Conservation (phyloP, 805 yeast species). For the Barnettozyma sp. region DNA sequence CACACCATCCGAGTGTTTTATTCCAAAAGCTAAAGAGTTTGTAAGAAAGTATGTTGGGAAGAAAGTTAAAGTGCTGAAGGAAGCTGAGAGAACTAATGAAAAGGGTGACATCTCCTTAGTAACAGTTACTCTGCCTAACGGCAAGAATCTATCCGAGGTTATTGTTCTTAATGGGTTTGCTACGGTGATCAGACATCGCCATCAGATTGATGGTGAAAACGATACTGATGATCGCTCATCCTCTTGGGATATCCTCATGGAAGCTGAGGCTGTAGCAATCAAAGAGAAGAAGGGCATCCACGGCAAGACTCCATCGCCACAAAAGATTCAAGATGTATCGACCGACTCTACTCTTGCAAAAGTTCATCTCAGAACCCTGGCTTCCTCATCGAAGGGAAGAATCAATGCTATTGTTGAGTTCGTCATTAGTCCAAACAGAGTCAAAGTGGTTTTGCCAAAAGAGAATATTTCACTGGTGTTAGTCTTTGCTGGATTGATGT, state of each 20-base stretch:
- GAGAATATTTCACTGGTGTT: slow-evolving; percentile 65
- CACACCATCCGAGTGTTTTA: slow-evolving; percentile 43
- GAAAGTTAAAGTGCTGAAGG: slow-evolving; percentile 51
- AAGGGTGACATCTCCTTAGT: slow-evolving; percentile 46
- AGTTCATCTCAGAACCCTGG: slow-evolving; percentile 63
- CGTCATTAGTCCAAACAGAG: slow-evolving; percentile 60
- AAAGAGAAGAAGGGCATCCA: slow-evolving; percentile 56
- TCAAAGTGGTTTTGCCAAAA: slow-evolving; percentile 58
- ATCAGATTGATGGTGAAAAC: too few species aligned
- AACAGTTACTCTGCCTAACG: slow-evolving; percentile 44
- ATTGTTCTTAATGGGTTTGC: slow-evolving; percentile 66
- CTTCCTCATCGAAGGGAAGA: slow-evolving; percentile 54
- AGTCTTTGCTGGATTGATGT: slow-evolving; percentile 67
- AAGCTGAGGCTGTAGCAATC: slow-evolving; percentile 56
- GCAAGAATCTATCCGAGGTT: slow-evolving; percentile 51
- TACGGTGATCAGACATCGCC: slow-evolving; percentile 69
- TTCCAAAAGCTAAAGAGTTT: slow-evolving; percentile 65
- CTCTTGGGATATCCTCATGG: slow-evolving; percentile 71
- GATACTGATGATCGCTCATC: slow-evolving; percentile 64
- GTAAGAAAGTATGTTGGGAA: slow-evolving; percentile 70
- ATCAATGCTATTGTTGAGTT: slow-evolving; percentile 68
- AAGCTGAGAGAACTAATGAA: slow-evolving; percentile 59
- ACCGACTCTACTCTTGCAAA: slow-evolving; percentile 67
- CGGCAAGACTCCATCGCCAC: slow-evolving; percentile 48
- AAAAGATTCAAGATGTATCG: slow-evolving; percentile 71